Evolutionary conservation across 805 yeast genomes (phyloP).

Genomic region (Pichia exigua): DNA sequence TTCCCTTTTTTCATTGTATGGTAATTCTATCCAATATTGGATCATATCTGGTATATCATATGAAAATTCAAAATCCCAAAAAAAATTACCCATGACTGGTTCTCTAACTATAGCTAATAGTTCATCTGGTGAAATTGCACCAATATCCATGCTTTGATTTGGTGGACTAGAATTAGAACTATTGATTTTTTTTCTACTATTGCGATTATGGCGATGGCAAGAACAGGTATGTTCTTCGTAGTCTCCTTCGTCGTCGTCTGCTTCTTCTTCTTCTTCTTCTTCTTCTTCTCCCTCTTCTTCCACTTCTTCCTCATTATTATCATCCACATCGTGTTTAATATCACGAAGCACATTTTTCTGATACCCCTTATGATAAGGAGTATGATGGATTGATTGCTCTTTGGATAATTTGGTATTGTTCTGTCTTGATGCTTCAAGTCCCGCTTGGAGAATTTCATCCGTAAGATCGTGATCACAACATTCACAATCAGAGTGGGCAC

Average conservation of each 20-base stretch:
- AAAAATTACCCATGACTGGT: conserved; percentile 18
- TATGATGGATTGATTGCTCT: neutral
- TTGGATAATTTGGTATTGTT: neutral
- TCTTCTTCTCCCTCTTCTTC: conserved; percentile 4
- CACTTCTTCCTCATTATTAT: no score
- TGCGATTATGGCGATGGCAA: conserved; percentile 6
- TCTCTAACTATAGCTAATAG: conserved; percentile 4
- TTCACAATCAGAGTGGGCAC: conserved; percentile 11
- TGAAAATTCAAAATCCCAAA: conserved; percentile 30
- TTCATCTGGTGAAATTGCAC: neutral
- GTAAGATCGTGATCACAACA: conserved; percentile 1
- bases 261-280: conserved; percentile 8
- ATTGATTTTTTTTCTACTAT: neutral
- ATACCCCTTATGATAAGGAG: neutral
- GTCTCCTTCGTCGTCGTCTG: conserved; percentile 9
- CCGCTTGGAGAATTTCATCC: neutral
- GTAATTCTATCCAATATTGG: conserved; percentile 59
- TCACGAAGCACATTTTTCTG: neutral
- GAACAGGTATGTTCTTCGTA: conserved; percentile 2
- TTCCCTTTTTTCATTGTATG: conserved; percentile 49
- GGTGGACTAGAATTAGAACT: neutral
- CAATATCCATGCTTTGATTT: neutral
- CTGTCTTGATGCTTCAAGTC: neutral
- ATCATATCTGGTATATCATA: conserved; percentile 47
- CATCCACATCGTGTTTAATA: no score